Percentiles rank a stretch among this genome's conserved stretches.
phyloP scores from a whole-genome alignment of 208 protist genomes.

The Novymonas esmeraldas region DNA sequence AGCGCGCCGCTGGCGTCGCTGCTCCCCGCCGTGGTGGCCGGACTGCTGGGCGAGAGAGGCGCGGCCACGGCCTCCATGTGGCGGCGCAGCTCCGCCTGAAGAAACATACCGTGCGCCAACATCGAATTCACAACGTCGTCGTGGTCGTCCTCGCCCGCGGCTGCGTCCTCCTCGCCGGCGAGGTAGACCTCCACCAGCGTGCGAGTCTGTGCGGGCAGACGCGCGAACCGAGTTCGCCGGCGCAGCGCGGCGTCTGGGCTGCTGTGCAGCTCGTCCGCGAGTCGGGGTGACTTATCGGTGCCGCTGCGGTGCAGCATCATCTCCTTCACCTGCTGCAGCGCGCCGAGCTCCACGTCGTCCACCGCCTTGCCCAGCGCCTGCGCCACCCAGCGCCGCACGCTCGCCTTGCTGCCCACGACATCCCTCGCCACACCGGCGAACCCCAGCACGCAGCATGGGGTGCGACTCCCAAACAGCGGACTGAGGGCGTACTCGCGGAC shows the following conservation, averaged over 20 bases:
- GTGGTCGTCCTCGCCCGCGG: conserved; percentile 16
- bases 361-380: conserved; percentile 29
- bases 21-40: no score
- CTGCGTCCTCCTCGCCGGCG: conserved; percentile 22
- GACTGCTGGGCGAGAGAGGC: no score
- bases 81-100: conserved; percentile 37
- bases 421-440: conserved; percentile 33
- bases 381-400: conserved; percentile 34
- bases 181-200: conserved; percentile 72
- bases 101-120: conserved; percentile 29
- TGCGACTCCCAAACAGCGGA: conserved; percentile 69
- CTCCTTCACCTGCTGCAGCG: conserved; percentile 51
- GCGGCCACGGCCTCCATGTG: no score
- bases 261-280: conserved; percentile 40
- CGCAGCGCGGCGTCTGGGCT: conserved; percentile 25
- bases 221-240: conserved; percentile 41
- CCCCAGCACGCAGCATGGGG: conserved; percentile 65
- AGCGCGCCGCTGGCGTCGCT: conserved; percentile 15
- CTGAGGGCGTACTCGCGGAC: conserved; percentile 77
- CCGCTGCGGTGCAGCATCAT: conserved; percentile 70
- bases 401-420: conserved; percentile 34
- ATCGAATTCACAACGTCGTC: conserved; percentile 28
- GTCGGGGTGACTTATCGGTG: conserved; percentile 52
- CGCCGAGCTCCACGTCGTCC: conserved; percentile 49
- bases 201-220: conserved; percentile 49